Conservation (phyloP, 225 moss, liverwort and hornwort species). For the Pseudisothecium myosuroides region DNA sequence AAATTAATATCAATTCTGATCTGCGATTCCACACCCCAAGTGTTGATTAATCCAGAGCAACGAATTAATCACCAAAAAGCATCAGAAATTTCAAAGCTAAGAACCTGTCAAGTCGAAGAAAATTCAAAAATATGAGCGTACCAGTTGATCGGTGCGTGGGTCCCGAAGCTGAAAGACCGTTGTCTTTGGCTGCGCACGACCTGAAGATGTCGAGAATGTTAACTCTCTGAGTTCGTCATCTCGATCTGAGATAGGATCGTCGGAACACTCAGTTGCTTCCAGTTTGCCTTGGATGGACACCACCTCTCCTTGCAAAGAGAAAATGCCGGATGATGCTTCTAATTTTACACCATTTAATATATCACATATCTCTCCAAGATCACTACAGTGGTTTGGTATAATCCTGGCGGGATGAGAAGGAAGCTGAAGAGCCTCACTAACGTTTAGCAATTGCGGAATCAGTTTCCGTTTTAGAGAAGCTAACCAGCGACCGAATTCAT, state of each 20-base stretch:
- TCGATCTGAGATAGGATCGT: neutral
- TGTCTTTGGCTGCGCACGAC: neutral
- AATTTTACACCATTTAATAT: neutral
- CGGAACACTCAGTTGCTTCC: slow-evolving; percentile 1
- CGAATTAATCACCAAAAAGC: neutral
- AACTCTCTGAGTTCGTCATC: neutral
- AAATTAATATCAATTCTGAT: slow-evolving; percentile 33
- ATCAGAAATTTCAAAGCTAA: neutral
- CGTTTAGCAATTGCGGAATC: slow-evolving; percentile 4
- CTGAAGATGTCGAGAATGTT: neutral
- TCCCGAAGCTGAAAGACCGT: slow-evolving; percentile 20
- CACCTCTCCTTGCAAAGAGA: slow-evolving; percentile 37
- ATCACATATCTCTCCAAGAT: neutral
- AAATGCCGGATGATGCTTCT: slow-evolving; percentile 4
- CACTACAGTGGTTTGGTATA: neutral
- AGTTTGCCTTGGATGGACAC: slow-evolving; percentile 34
- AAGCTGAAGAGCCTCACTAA: slow-evolving; percentile 8
- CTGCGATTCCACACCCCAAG: slow-evolving; percentile 1
- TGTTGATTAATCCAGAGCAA: neutral
- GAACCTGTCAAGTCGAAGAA: neutral
- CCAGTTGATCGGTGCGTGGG: slow-evolving; percentile 5
- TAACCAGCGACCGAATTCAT: slow-evolving; percentile 19
- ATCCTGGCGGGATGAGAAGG: neutral
- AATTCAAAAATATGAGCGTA: neutral
- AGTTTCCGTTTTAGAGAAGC: slow-evolving; percentile 2